A percentile compares a stretch with the other conserved stretches of the same genome.
phyloP scores from a whole-genome alignment of 768 basidiomycete species.

The Chalciporus sphaerocephalus region DNA sequence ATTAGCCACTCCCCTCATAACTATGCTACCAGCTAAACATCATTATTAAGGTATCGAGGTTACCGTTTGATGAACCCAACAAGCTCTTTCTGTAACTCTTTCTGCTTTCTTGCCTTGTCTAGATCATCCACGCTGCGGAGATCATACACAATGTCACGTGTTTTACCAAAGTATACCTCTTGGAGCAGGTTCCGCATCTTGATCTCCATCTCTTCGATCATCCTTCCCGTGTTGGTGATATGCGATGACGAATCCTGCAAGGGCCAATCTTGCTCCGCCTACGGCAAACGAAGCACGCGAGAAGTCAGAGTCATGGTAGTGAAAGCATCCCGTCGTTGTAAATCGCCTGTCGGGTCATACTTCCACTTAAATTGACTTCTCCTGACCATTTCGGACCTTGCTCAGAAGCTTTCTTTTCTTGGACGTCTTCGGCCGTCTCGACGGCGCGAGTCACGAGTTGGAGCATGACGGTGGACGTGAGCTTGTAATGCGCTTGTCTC shows the following conservation, averaged over 20 bases:
- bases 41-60: constrained; percentile 16
- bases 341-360: constrained; percentile 93
- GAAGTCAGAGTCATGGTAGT: constrained; percentile 4
- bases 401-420: constrained; percentile 37
- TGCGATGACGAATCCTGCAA: constrained; percentile 78
- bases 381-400: constrained; percentile 61
- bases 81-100: constrained; percentile 87
- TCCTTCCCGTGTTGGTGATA: constrained; percentile 87
- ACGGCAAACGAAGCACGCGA: constrained; percentile 6
- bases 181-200: constrained; percentile 96
- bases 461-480: constrained; percentile 96
- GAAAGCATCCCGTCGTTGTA: constrained; percentile 5
- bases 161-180: constrained; percentile 96
- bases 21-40: neutral
- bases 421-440: constrained; percentile 28
- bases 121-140: constrained; percentile 84
- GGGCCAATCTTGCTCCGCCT: constrained; percentile 87
- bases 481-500: constrained; percentile 90
- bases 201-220: constrained; percentile 99
- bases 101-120: constrained; percentile 74
- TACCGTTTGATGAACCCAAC: constrained; percentile 79
- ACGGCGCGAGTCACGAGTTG: constrained; percentile 64
- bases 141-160: constrained; percentile 90
- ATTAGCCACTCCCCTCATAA: neutral
- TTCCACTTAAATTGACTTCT: constrained; percentile 83